Evolutionary conservation across 192 early-diverging fungal species (phyloP), one percentile per base, ranked within the genome.

Genomic region (Umbelopsis sp.): DNA sequence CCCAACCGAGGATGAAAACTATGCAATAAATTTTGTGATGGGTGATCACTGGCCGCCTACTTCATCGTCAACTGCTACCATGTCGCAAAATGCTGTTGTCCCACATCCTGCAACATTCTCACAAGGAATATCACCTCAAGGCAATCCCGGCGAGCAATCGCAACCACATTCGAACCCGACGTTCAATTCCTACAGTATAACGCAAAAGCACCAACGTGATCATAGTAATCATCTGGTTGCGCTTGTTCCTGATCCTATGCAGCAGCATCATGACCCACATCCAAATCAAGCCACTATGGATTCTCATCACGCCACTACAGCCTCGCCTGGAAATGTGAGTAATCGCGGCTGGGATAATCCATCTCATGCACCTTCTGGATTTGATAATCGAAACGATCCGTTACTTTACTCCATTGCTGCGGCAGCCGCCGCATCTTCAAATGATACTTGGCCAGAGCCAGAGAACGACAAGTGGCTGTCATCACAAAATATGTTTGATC

Each of bases 21-120:
- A 62, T 34, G 56, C 56, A 17, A 5, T 62, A 7, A 62, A 62
- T 34, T 31, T 62, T 11, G 56, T 62, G 1, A 62, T 62, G 56
- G 56, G 31, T 2, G 56, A 62, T 62, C 29, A 62, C 29, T 62
- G 56, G 56, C 56, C 56, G 56, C 56, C 56, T 36, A 20, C 56
- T 2, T 4, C 56, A 5, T 36, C 56, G 32, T 12, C 56, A 0
- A 17, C 56, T 6, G 25, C 56, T n/a, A n/a, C 56, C 32, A 34
- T 62, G 26, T n/a, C 56, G 14, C 56, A 62, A 11, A 26, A 62
- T 62, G 31, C 56, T 16, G 47, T 49, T 1, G 47, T 49, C 20
- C 20, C 47, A 4, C 47, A 49, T 16, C 31, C 56, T 4, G 56
- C 12, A 3, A 62, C 56, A 4, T 62, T 62, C 56, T n/a, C 56